Evolutionary conservation across 2,329 filamentous ascomycete species (phyloP).

Genomic region (Rasamsonia emersonii): DNA sequence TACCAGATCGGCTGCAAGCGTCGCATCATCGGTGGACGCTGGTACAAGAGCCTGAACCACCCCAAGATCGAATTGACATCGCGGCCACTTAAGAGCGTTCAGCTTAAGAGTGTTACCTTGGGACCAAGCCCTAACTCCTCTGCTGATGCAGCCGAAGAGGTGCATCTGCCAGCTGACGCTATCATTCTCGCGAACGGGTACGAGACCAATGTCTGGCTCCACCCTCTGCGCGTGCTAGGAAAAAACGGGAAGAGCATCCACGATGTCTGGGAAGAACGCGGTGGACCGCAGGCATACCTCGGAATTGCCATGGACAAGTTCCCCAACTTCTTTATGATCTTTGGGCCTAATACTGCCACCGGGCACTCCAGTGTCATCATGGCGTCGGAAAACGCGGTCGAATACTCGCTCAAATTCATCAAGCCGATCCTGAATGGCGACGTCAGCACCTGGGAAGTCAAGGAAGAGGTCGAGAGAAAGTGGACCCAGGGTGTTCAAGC

Average conservation of each 20-base stretch:
- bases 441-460: conserved; percentile 40
- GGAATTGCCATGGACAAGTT: conserved; percentile 51
- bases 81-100: conserved; percentile 41
- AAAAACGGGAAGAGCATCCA: conserved; percentile 42
- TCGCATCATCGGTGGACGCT: conserved; percentile 51
- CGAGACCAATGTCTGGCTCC: conserved; percentile 46
- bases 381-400: conserved; percentile 53
- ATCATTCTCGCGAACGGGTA: conserved; percentile 57
- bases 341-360: conserved; percentile 55
- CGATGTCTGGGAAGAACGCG: conserved; percentile 49
- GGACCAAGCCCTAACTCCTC: conserved; percentile 44
- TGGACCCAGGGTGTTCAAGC: conserved; percentile 43
- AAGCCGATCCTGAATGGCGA: conserved; percentile 43
- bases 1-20: conserved; percentile 57
- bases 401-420: conserved; percentile 52
- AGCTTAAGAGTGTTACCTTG: conserved; percentile 41
- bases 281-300: conserved; percentile 56
- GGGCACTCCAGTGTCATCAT: conserved; percentile 55
- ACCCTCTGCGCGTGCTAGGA: conserved; percentile 46
- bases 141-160: conserved; percentile 22
- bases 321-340: conserved; percentile 57
- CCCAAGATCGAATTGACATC: conserved; percentile 48
- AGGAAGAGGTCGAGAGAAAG: conserved; percentile 37
- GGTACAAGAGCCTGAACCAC: conserved; percentile 45
- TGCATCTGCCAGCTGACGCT: conserved; percentile 48